Evolutionary conservation across 139 green algal species (phyloP).

Genomic region (Coccomyxa sp.): DNA sequence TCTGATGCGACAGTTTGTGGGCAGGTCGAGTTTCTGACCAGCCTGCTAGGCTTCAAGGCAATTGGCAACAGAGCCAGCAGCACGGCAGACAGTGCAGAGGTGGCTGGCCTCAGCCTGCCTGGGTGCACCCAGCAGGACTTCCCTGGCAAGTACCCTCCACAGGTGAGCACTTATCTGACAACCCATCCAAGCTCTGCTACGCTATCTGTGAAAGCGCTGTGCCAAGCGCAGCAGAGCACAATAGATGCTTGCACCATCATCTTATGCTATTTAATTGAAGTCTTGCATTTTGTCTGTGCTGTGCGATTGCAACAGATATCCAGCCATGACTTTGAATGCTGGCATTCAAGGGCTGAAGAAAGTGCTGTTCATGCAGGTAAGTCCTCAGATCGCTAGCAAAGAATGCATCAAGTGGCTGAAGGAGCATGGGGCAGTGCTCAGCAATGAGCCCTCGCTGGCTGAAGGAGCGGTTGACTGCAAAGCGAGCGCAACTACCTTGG

Average conservation of each 20-base stretch:
- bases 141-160: not conserved
- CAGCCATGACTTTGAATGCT: no score
- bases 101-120: not conserved
- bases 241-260: no score
- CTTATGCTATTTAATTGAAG: no score
- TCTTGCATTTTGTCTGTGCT: no score
- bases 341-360: no score
- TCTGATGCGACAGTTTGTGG: no score
- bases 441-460: conserved; percentile 8
- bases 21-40: not conserved
- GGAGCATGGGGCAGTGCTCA: conserved; percentile 45
- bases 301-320: no score
- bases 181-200: no score
- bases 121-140: not conserved
- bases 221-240: no score
- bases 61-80: conserved; percentile 2
- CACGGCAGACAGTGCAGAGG: not conserved
- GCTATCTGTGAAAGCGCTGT: no score
- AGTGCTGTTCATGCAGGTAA: no score
- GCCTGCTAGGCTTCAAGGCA: not conserved
- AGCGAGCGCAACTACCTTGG: conserved; percentile 39
- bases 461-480: conserved; percentile 42
- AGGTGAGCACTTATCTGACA: no score
- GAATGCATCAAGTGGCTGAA: conserved; percentile 43
- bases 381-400: conserved; percentile 27